Percentiles rank a stretch among this genome's conserved stretches.
These are phyloP conservation scores for Mycena belliarum DNA, from an alignment of 768 basidiomycete genomes.

Conservation along the genomic window DNA sequence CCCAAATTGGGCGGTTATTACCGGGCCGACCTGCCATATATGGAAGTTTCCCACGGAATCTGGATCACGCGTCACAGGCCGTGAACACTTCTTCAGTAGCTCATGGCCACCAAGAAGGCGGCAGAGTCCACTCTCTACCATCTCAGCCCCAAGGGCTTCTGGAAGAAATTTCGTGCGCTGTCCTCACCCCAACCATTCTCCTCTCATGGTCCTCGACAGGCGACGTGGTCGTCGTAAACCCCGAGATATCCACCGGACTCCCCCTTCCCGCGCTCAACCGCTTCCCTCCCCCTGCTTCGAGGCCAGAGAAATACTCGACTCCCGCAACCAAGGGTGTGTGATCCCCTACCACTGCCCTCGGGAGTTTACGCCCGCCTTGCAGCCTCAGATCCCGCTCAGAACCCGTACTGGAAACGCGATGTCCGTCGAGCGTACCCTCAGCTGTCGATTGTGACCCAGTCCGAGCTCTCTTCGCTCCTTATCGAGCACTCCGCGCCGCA, in stretches of 20 bases:
- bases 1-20: too few species aligned
- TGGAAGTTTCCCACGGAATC: too few species aligned
- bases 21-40: too few species aligned
- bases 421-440: slow-evolving; percentile 92
- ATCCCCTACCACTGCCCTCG: background rate
- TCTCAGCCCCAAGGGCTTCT: slow-evolving; percentile 85
- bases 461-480: slow-evolving; percentile 76
- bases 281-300: slow-evolving; percentile 85
- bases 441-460: slow-evolving; percentile 85
- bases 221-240: slow-evolving; percentile 81
- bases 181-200: too few species aligned
- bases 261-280: slow-evolving; percentile 74
- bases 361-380: slow-evolving; percentile 1
- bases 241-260: slow-evolving; percentile 88
- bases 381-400: slow-evolving; percentile 87
- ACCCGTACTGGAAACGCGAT: slow-evolving; percentile 96
- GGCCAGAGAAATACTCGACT: slow-evolving; percentile 83
- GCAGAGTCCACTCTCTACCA: slow-evolving; percentile 92
- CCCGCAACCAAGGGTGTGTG: slow-evolving; percentile 82
- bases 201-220: too few species aligned
- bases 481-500: slow-evolving; percentile 72
- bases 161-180: slow-evolving; percentile 93
- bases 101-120: slow-evolving; percentile 75
- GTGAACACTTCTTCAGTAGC: too few species aligned
- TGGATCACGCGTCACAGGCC: too few species aligned